Evolutionary conservation across 106 monocot species (phyloP).

Genomic region (Dendrobium officinale): DNA sequence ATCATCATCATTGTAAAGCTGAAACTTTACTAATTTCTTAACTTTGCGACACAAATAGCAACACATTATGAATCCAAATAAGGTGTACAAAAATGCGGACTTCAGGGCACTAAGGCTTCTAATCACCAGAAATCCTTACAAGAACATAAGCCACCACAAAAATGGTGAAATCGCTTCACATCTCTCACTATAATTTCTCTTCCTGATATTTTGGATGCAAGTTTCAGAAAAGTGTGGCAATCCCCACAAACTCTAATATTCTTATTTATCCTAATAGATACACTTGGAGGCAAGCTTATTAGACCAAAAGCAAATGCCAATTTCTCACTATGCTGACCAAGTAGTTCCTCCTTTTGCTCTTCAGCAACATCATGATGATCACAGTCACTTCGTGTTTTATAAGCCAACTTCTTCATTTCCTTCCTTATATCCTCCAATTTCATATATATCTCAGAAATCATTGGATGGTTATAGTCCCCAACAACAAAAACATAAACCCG

Average conservation of each 20-base stretch:
- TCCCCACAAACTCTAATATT: conserved; percentile 61
- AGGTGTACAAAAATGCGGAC: too few species aligned
- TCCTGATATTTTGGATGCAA: conserved; percentile 25
- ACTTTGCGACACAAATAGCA: too few species aligned
- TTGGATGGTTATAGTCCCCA: conserved; percentile 6
- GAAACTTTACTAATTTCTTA: too few species aligned
- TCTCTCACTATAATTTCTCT: conserved; percentile 52
- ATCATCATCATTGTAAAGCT: too few species aligned
- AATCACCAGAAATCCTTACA: conserved; percentile 62
- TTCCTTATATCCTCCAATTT: conserved; percentile 13
- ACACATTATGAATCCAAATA: too few species aligned
- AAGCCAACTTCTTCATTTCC: conserved; percentile 12
- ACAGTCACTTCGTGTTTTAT: conserved; percentile 25
- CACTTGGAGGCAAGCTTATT: conserved; percentile 12
- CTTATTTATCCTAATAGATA: conserved; percentile 46
- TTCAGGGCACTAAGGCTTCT: too few species aligned
- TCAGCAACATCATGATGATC: conserved; percentile 23
- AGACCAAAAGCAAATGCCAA: conserved; percentile 44
- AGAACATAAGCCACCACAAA: conserved; percentile 43
- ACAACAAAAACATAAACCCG: not conserved
- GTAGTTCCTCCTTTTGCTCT: conserved; percentile 38
- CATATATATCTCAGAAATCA: conserved; percentile 10
- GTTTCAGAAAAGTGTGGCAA: conserved; percentile 52
- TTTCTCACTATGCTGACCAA: conserved; percentile 43
- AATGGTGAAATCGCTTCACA: conserved; percentile 70